Base-by-base conservation (phyloP, 768 basidiomycete genomes). In the Termitomyces eurrhizus region DNA sequence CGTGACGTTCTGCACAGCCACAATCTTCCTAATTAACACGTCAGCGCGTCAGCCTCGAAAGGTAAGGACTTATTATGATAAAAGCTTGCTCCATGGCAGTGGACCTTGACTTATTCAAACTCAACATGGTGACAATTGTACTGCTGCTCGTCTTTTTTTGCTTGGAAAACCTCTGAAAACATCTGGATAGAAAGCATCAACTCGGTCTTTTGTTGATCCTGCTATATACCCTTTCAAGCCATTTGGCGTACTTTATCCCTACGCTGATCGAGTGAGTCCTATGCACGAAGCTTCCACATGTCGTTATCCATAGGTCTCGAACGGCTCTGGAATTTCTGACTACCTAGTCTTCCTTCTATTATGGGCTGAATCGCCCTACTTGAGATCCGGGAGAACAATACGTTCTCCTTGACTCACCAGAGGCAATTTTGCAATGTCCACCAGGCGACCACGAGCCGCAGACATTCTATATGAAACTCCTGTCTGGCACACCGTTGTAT, bases 1-100 rank as follows among this genome's bases (percentile, higher is more conserved):
- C 52, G 61, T 62, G 58, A 58, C 59, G 37, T 39, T 44, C 41
- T 37, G 61, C 61, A 65, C 51, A 58, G 64, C 64, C 64, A 62
- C 64, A 44, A 42, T 46, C 14, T 24, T 51, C 54, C 21, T 21
- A 21, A 21, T 21, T 21, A 21, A 21, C 21, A 21, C 21, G 21
- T 21, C 21, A 21, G 21, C 21, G 21, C 21, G 21, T 6, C 18
- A 33, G 49, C 32, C 16, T 50, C 29, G 29, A 18, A 29, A 7
- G 4, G 13, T 14, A 41, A 41, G 8, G 16, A 26, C 29, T 18
- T 6, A 21, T 21, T 9, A n/a, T 1, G 29, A 32, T n/a, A 16
- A 50, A 50, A 32, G 24, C n/a, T 8, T 42, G 41, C 16, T 18
- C 8, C 3, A n/a, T 8, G 18, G 18, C 32, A 35, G 49, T 13